These are phyloP conservation scores for Yarrowia keelungensis DNA, from an alignment of 805 yeast genomes.

Conservation along the genomic window DNA sequence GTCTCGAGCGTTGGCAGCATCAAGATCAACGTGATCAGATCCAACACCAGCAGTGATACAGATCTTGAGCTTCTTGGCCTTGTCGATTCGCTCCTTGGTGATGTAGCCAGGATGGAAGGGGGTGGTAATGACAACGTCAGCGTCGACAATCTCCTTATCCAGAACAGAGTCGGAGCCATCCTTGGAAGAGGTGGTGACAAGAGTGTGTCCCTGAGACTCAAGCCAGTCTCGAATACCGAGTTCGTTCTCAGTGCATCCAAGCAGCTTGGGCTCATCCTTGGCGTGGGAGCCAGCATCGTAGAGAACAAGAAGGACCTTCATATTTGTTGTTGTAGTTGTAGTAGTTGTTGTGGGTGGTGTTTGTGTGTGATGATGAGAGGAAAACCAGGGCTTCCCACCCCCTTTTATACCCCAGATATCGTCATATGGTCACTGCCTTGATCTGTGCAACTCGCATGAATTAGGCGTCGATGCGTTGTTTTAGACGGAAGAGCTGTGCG, in stretches of 20 bases:
- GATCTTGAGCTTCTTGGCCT: not conserved
- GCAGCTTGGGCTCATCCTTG: not conserved
- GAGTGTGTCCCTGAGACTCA: not conserved
- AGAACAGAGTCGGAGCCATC: not conserved
- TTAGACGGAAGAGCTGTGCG: no score
- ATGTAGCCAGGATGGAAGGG: not conserved
- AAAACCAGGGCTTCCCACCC: no score
- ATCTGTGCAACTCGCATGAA: no score
- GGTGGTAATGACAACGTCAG: not conserved
- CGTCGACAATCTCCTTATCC: not conserved
- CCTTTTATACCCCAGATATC: no score
- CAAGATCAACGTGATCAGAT: not conserved
- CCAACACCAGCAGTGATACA: not conserved
- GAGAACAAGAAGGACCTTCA: not conserved
- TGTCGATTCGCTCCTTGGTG: not conserved
- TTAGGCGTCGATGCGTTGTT: no score
- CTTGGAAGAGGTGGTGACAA: not conserved
- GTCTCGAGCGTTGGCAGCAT: not conserved
- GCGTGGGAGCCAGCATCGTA: not conserved
- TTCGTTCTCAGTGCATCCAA: not conserved
- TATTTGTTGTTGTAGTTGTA: not conserved
- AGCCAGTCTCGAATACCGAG: not conserved
- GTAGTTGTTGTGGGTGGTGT: not conserved
- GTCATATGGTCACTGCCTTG: no score
- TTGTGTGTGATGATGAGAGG: not conserved